A percentile compares a stretch with the other conserved stretches of the same genome.
Evolutionary conservation across 108 stramenopile genomes (phyloP).

Genomic region (Pseudonitzschia pungens): DNA sequence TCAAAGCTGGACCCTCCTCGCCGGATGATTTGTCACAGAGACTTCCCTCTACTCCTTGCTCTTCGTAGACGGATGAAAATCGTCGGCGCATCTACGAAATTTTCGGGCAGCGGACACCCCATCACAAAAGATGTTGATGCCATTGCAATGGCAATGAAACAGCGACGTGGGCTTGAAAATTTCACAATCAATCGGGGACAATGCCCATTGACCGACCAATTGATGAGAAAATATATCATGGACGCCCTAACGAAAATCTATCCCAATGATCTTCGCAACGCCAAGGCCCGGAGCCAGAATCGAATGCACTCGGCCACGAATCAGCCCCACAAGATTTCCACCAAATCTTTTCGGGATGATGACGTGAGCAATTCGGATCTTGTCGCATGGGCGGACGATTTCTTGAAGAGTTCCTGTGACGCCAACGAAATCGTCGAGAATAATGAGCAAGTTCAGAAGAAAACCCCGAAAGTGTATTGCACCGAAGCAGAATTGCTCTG

Average conservation of each 20-base stretch:
- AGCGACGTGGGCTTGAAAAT: neutral
- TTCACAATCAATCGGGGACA: neutral
- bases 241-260: neutral
- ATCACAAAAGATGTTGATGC: neutral
- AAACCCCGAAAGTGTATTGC: neutral
- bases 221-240: neutral
- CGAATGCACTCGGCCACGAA: neutral
- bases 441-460: neutral
- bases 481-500: neutral
- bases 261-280: neutral
- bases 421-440: neutral
- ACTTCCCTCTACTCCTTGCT: conserved; percentile 3
- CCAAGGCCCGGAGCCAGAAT: neutral
- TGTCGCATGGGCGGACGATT: neutral
- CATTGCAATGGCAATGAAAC: neutral
- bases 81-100: neutral
- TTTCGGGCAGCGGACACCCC: neutral
- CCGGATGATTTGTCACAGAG: neutral
- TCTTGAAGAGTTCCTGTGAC: neutral
- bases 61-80: neutral
- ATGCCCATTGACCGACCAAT: neutral
- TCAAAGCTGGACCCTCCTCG: neutral
- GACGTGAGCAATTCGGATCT: neutral
- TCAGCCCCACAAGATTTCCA: neutral
- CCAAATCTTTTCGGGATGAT: neutral